Percentiles rank a stretch among this genome's conserved stretches.
Conservation (phyloP, 768 basidiomycete species). For the Boletus sp. region DNA sequence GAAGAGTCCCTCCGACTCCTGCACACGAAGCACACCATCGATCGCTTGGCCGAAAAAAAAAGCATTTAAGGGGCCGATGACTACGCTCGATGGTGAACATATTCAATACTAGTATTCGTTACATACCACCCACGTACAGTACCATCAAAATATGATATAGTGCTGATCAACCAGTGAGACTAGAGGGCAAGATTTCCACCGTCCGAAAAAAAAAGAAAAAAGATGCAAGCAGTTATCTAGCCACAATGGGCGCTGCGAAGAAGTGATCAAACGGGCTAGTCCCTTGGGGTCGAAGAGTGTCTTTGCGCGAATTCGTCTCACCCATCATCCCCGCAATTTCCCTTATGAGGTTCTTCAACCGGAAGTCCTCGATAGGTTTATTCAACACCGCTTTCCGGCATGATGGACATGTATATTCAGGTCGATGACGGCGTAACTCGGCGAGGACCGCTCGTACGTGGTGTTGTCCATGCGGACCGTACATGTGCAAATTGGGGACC, state of each 20-base stretch:
- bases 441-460: slow-evolving; percentile 20
- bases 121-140: not conserved
- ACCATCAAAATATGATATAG: not conserved
- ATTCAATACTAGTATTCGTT: not conserved
- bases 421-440: slow-evolving; percentile 33
- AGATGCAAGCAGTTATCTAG: not conserved
- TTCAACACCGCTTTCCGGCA: slow-evolving; percentile 51
- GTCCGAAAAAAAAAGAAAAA: not conserved
- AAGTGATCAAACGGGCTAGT: slow-evolving; percentile 45
- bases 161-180: not conserved
- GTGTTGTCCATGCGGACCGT: slow-evolving; percentile 12
- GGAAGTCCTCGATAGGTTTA: slow-evolving; percentile 58
- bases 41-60: too few relatives aligned
- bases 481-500: slow-evolving; percentile 20
- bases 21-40: too few relatives aligned
- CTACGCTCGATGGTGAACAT: not conserved
- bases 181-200: not conserved
- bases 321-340: slow-evolving; percentile 48
- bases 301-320: slow-evolving; percentile 39
- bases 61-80: too few relatives aligned
- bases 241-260: slow-evolving; percentile 30
- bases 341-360: slow-evolving; percentile 54
- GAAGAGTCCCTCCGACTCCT: too few relatives aligned
- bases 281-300: not conserved
- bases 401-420: slow-evolving; percentile 64